Evolutionary conservation across 2,329 filamentous ascomycete species (phyloP), one percentile per base, ranked within the genome.

Genomic region (Emmonsia crescens): DNA sequence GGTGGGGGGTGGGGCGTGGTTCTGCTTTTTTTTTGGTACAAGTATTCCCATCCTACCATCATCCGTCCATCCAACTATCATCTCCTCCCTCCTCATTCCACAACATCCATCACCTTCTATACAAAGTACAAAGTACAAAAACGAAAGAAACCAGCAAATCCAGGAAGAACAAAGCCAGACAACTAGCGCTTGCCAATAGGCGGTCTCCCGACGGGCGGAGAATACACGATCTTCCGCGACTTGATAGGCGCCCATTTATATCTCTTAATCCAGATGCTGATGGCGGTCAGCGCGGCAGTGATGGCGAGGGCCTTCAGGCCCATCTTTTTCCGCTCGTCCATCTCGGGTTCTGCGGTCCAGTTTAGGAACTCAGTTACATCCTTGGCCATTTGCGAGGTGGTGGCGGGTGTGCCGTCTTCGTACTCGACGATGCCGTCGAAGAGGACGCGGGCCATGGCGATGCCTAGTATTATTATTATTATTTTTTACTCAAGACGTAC

Each of bases 261-360:
- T 81, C 92, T 87, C 89, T 99, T 99, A 68, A 97, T 88, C 91
- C 92, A 99, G 71, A 99, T 85, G 77, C 89, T 95, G 72, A 97
- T 73, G 62, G 90, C 91, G 74, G 91, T 89, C 66, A 99, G 82
- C 65, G 87, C 85, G 64, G 88, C 83, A 61, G 86, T 85, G 68
- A 96, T 85, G 68, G 89, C 86, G 70, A 99, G 77, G 60, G 96
- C 89, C 87, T 99, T 97, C 85, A 96, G 86, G 72, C 94, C 94
- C 94, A 97, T 99, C 83, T 91, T 94, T 89, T 99, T 99, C 75
- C 94, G 89, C 76, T 96, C 88, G 74, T 99, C 94, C 91, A 96
- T 96, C 83, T 99, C 94, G 57, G 94, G 94, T 82, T 99, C 94
- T 62, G 94, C 92, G 60, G 94, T 84, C 94, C 94, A 99, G 87